These are phyloP conservation scores for Pseudognaphalium luteoalbum DNA, from an alignment of 129 eudicot genomes.

Conservation along the genomic window DNA sequence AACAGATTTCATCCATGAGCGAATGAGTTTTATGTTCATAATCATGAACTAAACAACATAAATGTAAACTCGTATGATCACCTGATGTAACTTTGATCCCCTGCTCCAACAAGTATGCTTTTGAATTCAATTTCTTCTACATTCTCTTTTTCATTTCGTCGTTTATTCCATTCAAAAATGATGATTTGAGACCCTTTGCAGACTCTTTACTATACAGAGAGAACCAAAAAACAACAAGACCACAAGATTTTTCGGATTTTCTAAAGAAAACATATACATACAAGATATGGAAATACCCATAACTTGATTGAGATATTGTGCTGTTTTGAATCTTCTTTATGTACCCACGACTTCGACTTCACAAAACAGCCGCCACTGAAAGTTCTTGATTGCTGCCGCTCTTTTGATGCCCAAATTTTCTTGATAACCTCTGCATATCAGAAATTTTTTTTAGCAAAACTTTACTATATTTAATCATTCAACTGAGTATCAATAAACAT, in stretches of 20 bases:
- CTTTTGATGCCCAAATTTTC: slow-evolving; percentile 5
- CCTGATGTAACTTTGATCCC: slow-evolving; percentile 34
- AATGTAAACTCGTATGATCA: slow-evolving; percentile 36
- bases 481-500: background rate
- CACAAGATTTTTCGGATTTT: slow-evolving; percentile 29
- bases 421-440: no score
- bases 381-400: slow-evolving; percentile 24
- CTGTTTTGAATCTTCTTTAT: slow-evolving; percentile 32
- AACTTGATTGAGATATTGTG: slow-evolving; percentile 48
- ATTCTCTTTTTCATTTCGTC: slow-evolving; percentile 15
- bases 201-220: slow-evolving; percentile 48
- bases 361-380: slow-evolving; percentile 38
- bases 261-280: slow-evolving; percentile 55
- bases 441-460: no score
- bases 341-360: slow-evolving; percentile 26
- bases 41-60: slow-evolving; percentile 18
- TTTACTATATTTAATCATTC: no score
- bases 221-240: slow-evolving; percentile 49
- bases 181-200: slow-evolving; percentile 36
- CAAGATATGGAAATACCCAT: slow-evolving; percentile 43
- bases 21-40: slow-evolving; percentile 9
- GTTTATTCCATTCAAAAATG: slow-evolving; percentile 26
- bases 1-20: slow-evolving; percentile 23
- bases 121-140: slow-evolving; percentile 27
- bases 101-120: slow-evolving; percentile 28